A percentile compares a stretch with the other conserved stretches of the same genome.
Conservation (phyloP, 371 early-diverging fungal genomes). For the Mucor plumbeus region DNA sequence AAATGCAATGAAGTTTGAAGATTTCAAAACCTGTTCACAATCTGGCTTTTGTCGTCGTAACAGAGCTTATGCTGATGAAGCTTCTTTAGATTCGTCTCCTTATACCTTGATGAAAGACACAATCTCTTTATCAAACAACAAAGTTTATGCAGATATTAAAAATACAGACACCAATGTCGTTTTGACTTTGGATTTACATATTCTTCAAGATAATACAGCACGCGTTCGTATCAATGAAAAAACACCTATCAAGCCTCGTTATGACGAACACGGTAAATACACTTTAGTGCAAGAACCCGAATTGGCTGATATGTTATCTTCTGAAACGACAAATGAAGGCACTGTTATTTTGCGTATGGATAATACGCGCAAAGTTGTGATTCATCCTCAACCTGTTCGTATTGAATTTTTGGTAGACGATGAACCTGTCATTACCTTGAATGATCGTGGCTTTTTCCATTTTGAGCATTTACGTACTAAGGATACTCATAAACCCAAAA, state of each 20-base stretch:
- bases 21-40: conserved; percentile 92
- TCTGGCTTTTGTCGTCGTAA: conserved; percentile 91
- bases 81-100: conserved; percentile 53
- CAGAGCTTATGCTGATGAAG: conserved; percentile 80
- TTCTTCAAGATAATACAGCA: conserved; percentile 64
- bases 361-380: conserved; percentile 45
- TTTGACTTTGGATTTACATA: conserved; percentile 53
- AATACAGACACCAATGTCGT: conserved; percentile 56
- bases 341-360: conserved; percentile 32
- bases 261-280: conserved; percentile 68
- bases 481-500: conserved; percentile 53
- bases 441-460: conserved; percentile 83
- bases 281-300: conserved; percentile 58
- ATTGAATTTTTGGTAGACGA: conserved; percentile 71
- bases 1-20: conserved; percentile 60
- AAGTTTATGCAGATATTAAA: conserved; percentile 63
- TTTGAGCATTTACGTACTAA: conserved; percentile 84
- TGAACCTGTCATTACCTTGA: conserved; percentile 71
- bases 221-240: conserved; percentile 78
- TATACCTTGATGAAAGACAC: conserved; percentile 65
- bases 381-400: conserved; percentile 65
- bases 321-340: conserved; percentile 19
- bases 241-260: conserved; percentile 69
- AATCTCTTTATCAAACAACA: conserved; percentile 50
- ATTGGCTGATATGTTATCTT: conserved; percentile 29